Percentiles rank a stretch among this genome's conserved stretches.
phyloP scores from a whole-genome alignment of 192 early-diverging fungal genomes.

The Funneliformis geosporum region DNA sequence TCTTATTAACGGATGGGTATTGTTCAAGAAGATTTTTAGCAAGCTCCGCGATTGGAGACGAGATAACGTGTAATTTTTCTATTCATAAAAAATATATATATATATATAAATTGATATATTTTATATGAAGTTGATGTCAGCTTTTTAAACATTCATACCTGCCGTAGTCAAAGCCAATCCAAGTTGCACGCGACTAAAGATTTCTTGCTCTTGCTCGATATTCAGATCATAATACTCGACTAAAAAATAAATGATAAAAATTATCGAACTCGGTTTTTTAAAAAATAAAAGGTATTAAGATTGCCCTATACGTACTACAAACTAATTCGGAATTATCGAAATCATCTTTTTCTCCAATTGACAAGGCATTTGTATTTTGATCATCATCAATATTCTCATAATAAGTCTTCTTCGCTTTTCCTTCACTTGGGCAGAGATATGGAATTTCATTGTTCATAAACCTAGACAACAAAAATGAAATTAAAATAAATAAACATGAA shows the following conservation, averaged over 20 bases:
- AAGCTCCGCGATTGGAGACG: conserved; percentile 21
- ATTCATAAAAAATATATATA: neutral
- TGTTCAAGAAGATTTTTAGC: conserved; percentile 6
- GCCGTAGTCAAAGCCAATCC: conserved; percentile 35
- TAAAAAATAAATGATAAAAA: neutral
- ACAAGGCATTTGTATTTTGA: neutral
- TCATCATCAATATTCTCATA: neutral
- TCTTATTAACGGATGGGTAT: conserved; percentile 1
- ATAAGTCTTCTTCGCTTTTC: neutral
- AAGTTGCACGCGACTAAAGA: conserved; percentile 37
- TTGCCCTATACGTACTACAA: conserved; percentile 20
- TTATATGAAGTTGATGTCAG: too few species aligned
- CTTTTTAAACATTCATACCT: too few species aligned
- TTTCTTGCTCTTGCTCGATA: conserved; percentile 33
- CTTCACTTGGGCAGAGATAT: neutral
- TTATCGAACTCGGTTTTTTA: neutral
- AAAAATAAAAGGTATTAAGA: neutral
- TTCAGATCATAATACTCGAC: conserved; percentile 35
- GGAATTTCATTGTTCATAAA: conserved; percentile 40
- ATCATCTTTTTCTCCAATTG: neutral
- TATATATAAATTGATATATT: too few species aligned
- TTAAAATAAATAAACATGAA: neutral
- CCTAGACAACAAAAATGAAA: conserved; percentile 19
- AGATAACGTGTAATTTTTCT: conserved; percentile 33
- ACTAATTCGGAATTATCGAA: conserved; percentile 33